Conservation (phyloP, 2,329 filamentous ascomycete genomes). For the Penicillium sp. region DNA sequence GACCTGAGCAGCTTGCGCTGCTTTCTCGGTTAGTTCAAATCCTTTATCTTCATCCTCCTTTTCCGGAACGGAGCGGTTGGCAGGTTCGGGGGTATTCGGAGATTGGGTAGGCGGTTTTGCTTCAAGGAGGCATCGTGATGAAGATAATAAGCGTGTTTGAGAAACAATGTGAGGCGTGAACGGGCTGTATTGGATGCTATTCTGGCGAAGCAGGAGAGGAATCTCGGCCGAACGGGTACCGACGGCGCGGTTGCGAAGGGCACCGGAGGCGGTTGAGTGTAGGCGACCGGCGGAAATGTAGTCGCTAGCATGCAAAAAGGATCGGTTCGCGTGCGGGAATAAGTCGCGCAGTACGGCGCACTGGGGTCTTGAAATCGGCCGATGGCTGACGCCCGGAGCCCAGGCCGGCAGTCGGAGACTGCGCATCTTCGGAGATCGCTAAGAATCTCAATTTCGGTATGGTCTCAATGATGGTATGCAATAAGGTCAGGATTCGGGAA, state of each 20-base stretch:
- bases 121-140: constrained; percentile 25
- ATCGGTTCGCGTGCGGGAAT: constrained; percentile 10
- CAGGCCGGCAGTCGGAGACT: constrained; percentile 38
- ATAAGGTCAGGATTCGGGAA: constrained; percentile 19
- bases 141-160: constrained; percentile 28
- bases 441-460: constrained; percentile 15
- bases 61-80: constrained; percentile 33
- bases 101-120: constrained; percentile 19
- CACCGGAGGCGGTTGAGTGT: constrained; percentile 23
- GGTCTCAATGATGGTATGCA: constrained; percentile 19
- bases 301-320: constrained; percentile 1
- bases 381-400: constrained; percentile 28
- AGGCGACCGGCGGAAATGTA: constrained; percentile 15
- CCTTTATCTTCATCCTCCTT: constrained; percentile 51
- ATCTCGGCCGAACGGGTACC: constrained; percentile 15
- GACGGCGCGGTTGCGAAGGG: constrained; percentile 18
- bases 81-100: constrained; percentile 16
- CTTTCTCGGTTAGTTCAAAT: constrained; percentile 74
- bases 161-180: constrained; percentile 15
- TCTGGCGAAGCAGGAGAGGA: constrained; percentile 13
- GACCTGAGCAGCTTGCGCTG: constrained; percentile 77
- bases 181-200: constrained; percentile 10
- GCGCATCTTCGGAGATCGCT: constrained; percentile 37
- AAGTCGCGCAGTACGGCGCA: constrained; percentile 17
- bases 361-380: constrained; percentile 22